Conservation (phyloP, 1,139 yeast species). For the Sugiyamaella japonica region DNA sequence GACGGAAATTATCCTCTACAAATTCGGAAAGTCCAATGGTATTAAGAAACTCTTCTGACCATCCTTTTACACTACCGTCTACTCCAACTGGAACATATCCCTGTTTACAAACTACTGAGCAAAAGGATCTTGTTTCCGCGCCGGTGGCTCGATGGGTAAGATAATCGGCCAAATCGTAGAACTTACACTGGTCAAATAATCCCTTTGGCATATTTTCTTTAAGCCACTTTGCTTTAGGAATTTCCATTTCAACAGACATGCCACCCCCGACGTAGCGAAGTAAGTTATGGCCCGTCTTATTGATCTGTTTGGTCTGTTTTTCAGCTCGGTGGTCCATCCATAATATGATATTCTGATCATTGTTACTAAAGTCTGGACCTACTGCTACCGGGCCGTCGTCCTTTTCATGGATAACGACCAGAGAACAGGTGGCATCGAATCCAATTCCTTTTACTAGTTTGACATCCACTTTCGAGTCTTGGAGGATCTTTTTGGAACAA, state of each 20-base stretch:
- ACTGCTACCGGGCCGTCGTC: conserved; percentile 77
- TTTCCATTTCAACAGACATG: conserved; percentile 97
- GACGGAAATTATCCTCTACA: conserved; percentile 69
- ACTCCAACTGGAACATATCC: conserved; percentile 93
- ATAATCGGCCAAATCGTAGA: conserved; percentile 89
- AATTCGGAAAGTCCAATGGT: conserved; percentile 73
- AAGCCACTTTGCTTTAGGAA: conserved; percentile 96
- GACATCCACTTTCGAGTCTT: conserved; percentile 73
- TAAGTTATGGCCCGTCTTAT: conserved; percentile 73
- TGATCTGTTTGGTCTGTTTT: conserved; percentile 79
- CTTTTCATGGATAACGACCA: conserved; percentile 71
- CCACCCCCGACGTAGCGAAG: conserved; percentile 94
- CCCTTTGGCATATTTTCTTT: conserved; percentile 78
- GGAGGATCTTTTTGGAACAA: conserved; percentile 71
- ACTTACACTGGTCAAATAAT: conserved; percentile 65
- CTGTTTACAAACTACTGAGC: conserved; percentile 93
- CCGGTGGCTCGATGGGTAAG: conserved; percentile 90
- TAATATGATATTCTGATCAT: conserved; percentile 76
- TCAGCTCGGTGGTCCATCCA: conserved; percentile 99
- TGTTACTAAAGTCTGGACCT: conserved; percentile 82
- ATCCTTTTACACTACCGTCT: conserved; percentile 80
- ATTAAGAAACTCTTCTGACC: conserved; percentile 78
- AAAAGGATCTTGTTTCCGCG: conserved; percentile 78
- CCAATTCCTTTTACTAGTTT: conserved; percentile 78
- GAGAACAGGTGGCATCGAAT: conserved; percentile 95